phyloP scores from a whole-genome alignment of 305 asterid genomes.

The Fraxinus xanthoxyloides region DNA sequence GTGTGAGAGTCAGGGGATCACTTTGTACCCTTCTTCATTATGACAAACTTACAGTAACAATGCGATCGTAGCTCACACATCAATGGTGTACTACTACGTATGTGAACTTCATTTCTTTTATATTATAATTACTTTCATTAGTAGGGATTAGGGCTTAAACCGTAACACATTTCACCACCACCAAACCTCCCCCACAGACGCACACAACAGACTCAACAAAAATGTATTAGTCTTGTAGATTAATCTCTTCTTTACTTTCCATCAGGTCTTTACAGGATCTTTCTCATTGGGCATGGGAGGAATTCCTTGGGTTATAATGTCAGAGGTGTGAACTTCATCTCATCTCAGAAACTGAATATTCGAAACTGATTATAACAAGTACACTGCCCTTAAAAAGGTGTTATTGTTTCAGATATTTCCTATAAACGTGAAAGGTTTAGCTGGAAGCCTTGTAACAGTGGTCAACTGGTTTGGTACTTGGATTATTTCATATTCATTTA shows the following conservation, averaged over 20 bases:
- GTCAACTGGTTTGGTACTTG: conserved; percentile 82
- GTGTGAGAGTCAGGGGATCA: neutral
- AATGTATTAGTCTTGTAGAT: neutral
- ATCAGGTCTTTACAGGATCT: conserved; percentile 70
- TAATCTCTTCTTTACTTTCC: conserved; percentile 6
- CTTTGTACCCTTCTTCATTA: neutral
- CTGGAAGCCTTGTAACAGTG: conserved; percentile 86
- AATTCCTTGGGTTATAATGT: conserved; percentile 95
- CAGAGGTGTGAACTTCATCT: conserved; percentile 53
- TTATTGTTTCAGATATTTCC: conserved; percentile 66
- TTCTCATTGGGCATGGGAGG: conserved; percentile 93
- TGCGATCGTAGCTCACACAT: neutral
- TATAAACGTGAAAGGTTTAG: conserved; percentile 76
- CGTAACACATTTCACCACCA: neutral
- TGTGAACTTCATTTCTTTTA: neutral
- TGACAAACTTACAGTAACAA: neutral
- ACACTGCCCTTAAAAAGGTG: neutral
- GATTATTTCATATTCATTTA: conserved; percentile 74
- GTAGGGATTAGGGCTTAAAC: neutral
- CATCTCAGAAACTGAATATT: neutral
- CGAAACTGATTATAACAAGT: neutral
- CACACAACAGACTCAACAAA: neutral
- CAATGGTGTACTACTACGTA: neutral
- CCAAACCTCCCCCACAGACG: neutral
- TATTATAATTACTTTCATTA: neutral